phyloP scores from a whole-genome alignment of 2,329 filamentous ascomycete genomes.

The Neofusicoccum laricinum region DNA sequence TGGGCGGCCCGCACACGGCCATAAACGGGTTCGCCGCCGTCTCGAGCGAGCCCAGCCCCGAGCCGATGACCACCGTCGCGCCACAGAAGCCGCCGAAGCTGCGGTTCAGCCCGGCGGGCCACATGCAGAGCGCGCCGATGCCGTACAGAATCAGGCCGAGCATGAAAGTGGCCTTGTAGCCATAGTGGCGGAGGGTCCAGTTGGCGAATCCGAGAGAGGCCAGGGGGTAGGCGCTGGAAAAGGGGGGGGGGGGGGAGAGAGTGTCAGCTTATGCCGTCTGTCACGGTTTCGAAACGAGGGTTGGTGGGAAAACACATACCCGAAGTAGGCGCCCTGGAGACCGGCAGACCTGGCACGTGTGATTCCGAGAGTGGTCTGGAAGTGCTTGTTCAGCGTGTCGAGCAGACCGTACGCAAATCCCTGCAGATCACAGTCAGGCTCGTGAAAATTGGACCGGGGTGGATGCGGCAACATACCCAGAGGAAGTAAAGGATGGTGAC shows the following conservation, averaged over 20 bases:
- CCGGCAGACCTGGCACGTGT: slow-evolving; percentile 44
- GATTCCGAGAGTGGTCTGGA: slow-evolving; percentile 44
- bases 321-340: slow-evolving; percentile 50
- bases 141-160: slow-evolving; percentile 55
- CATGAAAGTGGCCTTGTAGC: slow-evolving; percentile 48
- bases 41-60: slow-evolving; percentile 54
- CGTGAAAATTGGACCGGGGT: no score
- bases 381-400: slow-evolving; percentile 53
- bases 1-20: slow-evolving; percentile 57
- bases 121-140: slow-evolving; percentile 57
- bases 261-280: neutral
- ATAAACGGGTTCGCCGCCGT: slow-evolving; percentile 56
- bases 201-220: slow-evolving; percentile 48
- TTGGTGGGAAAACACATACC: slow-evolving; percentile 19
- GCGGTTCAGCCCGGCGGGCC: slow-evolving; percentile 55
- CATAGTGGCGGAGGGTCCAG: slow-evolving; percentile 49
- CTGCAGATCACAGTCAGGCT: slow-evolving; percentile 21
- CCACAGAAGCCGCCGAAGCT: slow-evolving; percentile 61
- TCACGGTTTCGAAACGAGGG: neutral
- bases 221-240: slow-evolving; percentile 45
- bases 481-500: slow-evolving; percentile 66
- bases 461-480: slow-evolving; percentile 48
- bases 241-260: neutral
- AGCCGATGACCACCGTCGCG: slow-evolving; percentile 55
- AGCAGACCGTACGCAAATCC: slow-evolving; percentile 57